These are phyloP conservation scores for Vittaforma corneae DNA, from an alignment of 371 early-diverging fungal genomes.

Conservation along the genomic window DNA sequence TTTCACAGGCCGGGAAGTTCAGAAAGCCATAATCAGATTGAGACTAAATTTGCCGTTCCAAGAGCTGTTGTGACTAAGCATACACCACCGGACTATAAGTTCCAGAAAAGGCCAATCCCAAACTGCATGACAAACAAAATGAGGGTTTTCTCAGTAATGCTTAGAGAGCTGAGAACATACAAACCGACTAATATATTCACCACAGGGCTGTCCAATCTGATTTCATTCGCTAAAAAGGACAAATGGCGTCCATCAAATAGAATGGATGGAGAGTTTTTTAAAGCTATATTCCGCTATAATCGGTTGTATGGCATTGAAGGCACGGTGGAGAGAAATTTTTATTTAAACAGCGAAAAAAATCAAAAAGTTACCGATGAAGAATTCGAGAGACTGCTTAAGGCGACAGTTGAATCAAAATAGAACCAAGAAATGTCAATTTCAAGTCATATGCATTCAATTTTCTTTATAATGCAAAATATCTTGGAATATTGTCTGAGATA, in stretches of 20 bases:
- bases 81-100: not conserved
- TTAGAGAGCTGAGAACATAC: not conserved
- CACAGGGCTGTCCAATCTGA: not conserved
- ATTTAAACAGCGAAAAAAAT: not conserved
- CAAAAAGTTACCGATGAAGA: too few relatives aligned
- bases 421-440: too few relatives aligned
- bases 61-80: too few relatives aligned
- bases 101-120: not conserved
- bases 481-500: too few relatives aligned
- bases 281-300: not conserved
- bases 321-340: constrained; percentile 1
- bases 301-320: not conserved
- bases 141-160: not conserved
- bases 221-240: not conserved
- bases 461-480: too few relatives aligned
- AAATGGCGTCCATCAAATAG: not conserved
- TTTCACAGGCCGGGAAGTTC: too few relatives aligned
- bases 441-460: too few relatives aligned
- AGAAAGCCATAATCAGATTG: too few relatives aligned
- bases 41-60: too few relatives aligned
- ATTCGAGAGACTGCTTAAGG: too few relatives aligned
- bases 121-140: not conserved
- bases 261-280: not conserved
- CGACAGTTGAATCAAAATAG: too few relatives aligned
- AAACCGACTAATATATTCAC: not conserved